Evolutionary conservation across 164 flowering plant species (phyloP), one percentile per base, ranked within the genome.

Genomic region (Houttuynia cordata): DNA sequence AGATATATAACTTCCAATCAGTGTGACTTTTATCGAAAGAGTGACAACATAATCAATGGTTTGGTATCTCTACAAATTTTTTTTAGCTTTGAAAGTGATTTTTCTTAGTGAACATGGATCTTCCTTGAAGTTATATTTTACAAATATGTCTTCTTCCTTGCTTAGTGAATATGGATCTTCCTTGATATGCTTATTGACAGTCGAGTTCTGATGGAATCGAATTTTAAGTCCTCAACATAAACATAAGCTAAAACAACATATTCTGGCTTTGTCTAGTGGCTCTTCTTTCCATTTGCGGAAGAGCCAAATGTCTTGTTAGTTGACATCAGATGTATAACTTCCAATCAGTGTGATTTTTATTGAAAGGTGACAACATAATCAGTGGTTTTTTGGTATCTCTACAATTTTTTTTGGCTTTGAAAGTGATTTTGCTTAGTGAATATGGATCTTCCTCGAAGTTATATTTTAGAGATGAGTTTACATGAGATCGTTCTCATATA

Each of bases 101-200:
- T 45, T 45, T 2, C 49, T 2, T 45, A 30, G 37, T 30, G 37
- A 6, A 30, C 6, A 30, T 30, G 37, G 6, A 30, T 30, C 37
- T 30, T 30, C 37, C 37, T 30, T 30, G n/a, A 30, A 30, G 37
- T 30, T 30, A 2, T 30, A 30, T n/a, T n/a, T n/a, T n/a, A n/a
- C n/a, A n/a, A n/a, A n/a, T n/a, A n/a, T n/a, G n/a, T n/a, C n/a
- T n/a, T n/a, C n/a, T n/a, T n/a, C n/a, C n/a, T n/a, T n/a, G n/a
- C n/a, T n/a, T n/a, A n/a, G n/a, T n/a, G n/a, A n/a, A n/a, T n/a
- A n/a, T n/a, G n/a, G n/a, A n/a, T n/a, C n/a, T n/a, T n/a, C n/a
- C n/a, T n/a, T n/a, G n/a, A n/a, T n/a, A n/a, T n/a, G n/a, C 64
- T 62, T 61, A 61, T 61, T 62, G 64, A 62, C 64, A 34, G 64